A percentile compares a stretch with the other conserved stretches of the same genome.
These are phyloP conservation scores for Xylaria multiplex DNA, from an alignment of 2,329 filamentous ascomycete genomes.

Conservation along the genomic window DNA sequence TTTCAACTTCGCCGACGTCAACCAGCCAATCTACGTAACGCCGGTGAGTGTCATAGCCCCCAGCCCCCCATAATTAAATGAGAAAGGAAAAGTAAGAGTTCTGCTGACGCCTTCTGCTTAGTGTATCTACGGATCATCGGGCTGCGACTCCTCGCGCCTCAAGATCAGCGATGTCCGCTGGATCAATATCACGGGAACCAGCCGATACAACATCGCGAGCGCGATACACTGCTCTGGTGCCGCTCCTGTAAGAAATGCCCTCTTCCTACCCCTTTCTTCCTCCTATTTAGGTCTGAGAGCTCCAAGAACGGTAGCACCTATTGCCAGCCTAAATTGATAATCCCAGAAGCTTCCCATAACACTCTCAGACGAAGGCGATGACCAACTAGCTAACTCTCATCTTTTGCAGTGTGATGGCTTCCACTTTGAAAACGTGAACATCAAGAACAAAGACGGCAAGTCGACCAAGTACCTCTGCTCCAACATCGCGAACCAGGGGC, in stretches of 20 bases:
- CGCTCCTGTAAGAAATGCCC: slow-evolving; percentile 45
- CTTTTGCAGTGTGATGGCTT: slow-evolving; percentile 54
- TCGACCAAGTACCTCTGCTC: slow-evolving; percentile 56
- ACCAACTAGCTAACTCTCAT: neutral
- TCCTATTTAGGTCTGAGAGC: too few species aligned
- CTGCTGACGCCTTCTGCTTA: slow-evolving; percentile 4
- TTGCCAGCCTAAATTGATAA: too few species aligned
- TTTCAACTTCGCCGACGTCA: slow-evolving; percentile 54
- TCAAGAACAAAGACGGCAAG: slow-evolving; percentile 53
- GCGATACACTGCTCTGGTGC: slow-evolving; percentile 57
- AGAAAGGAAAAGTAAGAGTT: neutral
- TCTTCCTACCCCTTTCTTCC: neutral
- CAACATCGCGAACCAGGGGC: slow-evolving; percentile 53
- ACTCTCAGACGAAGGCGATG: too few species aligned
- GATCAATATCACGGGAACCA: slow-evolving; percentile 62
- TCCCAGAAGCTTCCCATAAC: too few species aligned
- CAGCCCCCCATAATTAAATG: too few species aligned
- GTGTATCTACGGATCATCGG: slow-evolving; percentile 56
- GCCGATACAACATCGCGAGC: slow-evolving; percentile 59
- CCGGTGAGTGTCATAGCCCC: slow-evolving; percentile 32
- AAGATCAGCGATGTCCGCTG: slow-evolving; percentile 59
- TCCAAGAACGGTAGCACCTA: too few species aligned
- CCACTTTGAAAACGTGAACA: slow-evolving; percentile 57
- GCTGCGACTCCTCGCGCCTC: slow-evolving; percentile 54
- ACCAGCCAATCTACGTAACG: slow-evolving; percentile 61